Evolutionary conservation across 2,329 filamentous ascomycete species (phyloP), one percentile per base, ranked within the genome.

Genomic region (Pyrenophora seminiperda): DNA sequence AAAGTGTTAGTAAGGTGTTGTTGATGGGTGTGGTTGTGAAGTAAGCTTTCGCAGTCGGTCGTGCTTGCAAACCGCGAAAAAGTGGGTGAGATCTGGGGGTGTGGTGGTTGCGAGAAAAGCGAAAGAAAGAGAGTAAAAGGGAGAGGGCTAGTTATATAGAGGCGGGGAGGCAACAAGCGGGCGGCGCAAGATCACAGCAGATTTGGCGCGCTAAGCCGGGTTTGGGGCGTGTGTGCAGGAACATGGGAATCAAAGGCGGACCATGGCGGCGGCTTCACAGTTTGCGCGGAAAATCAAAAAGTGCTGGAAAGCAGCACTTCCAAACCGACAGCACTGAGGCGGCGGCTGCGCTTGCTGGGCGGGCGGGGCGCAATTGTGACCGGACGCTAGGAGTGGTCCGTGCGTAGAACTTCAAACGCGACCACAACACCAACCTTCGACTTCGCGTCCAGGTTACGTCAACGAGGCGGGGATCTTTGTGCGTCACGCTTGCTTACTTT

Each of bases 121-220:
- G n/a, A n/a, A 50, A 51, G 41, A 53, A 54, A 43, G 58, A 40
- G 43, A 37, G 37, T 29, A 46, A 27, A 19, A 32, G 20, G 49
- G 53, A 54, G 62, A 56, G 54, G 50, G 47, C 43, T 34, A 41
- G 50, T 50, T 41, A 54, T 51, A 60, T 67, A 66, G 61, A 62
- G 54, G 56, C 56, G 51, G 37, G 51, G 49, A 34, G 41, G 54
- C 51, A 39, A 50, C 41, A n/a, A 30, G 60, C 51, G 61, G 63
- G 46, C 61, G 61, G 59, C 61, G 61, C 58, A 32, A 61, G 58
- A 64, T 65, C 63, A 66, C 58, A 62, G n/a, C 45, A 39, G 42
- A 55, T 37, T n/a, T n/a, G n/a, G n/a, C 51, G 58, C 63, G 64
- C 63, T 65, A 67, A 46, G 48, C 62, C 47, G 29, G 19, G 46